Evolutionary conservation across 176 grass and related monocot genomes (phyloP), one percentile per base, ranked within the genome.

Genomic region (Tuctoria greenei): DNA sequence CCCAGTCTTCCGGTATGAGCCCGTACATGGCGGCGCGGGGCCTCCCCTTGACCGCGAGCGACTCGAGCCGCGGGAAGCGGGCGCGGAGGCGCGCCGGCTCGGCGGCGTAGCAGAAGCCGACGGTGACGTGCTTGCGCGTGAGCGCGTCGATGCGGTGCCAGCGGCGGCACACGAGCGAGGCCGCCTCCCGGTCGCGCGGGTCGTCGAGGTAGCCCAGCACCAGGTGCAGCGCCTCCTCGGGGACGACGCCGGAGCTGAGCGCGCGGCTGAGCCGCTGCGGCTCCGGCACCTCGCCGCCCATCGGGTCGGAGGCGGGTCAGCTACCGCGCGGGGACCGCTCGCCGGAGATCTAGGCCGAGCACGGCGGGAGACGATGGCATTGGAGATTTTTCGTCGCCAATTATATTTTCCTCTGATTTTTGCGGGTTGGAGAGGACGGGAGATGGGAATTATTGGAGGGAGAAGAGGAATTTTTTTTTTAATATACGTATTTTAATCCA

Each of bases 11-110:
- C 16, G 82, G 80, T 67, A 93, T 93, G 72, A 93, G 84, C 0
- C 88, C 88, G 78, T 86, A 93, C 90, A 93, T 93, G 76, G 84
- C 56, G 41, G 90, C 90, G 40, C 90, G 86, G 12, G 90, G 90
- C 69, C 64, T 87, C 1, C 87, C 90, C 87, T 93, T 93, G 81
- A 93, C 47, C 24, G 85, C 79, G 45, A 93, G 87, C 61, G 90
- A 86, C 83, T 93, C 87, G 71, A 93, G 87, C 1, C 72, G 61
- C 46, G 79, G 80, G 86, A 93, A 93, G 15, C 90, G 46, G 1
- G 43, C 71, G 24, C 47, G 84, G 72, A 93, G 90, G 21, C 84
- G 71, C 5, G 78, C 15, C 1, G 90, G 90, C 11, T 71, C 40
- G 8, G 84, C 80, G 8, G 90, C 84, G 87, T 93, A 93, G 83